A percentile compares a stretch with the other conserved stretches of the same genome.
Conservation (phyloP, 1,284 basidiomycete species). For the Fomes fomentarius region DNA sequence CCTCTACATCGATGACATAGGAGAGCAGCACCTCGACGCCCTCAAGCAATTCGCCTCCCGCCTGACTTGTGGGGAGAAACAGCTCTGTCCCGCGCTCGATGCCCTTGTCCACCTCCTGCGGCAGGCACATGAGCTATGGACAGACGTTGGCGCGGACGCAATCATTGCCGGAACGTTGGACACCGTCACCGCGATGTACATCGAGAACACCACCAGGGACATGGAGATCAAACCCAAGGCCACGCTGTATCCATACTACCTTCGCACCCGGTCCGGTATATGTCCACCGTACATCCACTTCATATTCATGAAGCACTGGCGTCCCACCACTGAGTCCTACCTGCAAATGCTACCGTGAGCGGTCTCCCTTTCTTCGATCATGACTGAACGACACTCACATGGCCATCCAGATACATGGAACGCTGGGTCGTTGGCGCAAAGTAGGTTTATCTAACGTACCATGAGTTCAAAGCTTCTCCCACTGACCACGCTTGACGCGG, state of each 20-base stretch:
- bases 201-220: constrained; percentile 16
- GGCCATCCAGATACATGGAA: constrained; percentile 16
- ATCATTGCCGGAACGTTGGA: constrained; percentile 21
- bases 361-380: too few relatives aligned
- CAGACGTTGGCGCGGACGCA: constrained; percentile 15
- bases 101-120: constrained; percentile 8
- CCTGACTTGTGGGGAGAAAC: constrained; percentile 3
- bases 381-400: neutral
- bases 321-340: constrained; percentile 14
- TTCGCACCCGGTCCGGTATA: constrained; percentile 19
- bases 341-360: constrained; percentile 22
- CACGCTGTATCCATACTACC: constrained; percentile 18
- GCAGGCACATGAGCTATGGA: constrained; percentile 15
- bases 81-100: constrained; percentile 13
- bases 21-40: neutral
- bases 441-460: constrained; percentile 4
- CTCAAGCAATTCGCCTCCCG: constrained; percentile 5
- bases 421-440: constrained; percentile 20
- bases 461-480: neutral
- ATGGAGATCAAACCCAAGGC: constrained; percentile 14
- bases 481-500: neutral
- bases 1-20: constrained; percentile 10
- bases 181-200: constrained; percentile 16
- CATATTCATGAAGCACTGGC: constrained; percentile 16
- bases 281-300: constrained; percentile 21